A percentile compares a stretch with the other conserved stretches of the same genome.
phyloP scores from a whole-genome alignment of 352 stramenopile genomes.

The Aphanomyces cochlioides region DNA sequence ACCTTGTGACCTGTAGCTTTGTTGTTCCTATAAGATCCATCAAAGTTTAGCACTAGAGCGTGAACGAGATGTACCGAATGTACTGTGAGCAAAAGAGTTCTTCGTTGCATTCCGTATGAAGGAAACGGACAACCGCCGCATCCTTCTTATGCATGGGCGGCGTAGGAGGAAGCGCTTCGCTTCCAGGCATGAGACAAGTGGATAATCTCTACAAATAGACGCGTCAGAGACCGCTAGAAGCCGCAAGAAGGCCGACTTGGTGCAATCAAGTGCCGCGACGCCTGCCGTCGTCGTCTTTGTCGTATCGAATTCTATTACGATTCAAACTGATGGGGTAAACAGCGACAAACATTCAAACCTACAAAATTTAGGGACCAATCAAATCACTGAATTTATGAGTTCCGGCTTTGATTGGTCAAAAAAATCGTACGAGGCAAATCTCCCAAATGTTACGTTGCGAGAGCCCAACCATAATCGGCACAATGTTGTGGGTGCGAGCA shows the following conservation, averaged over 20 bases:
- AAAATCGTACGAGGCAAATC: too few species aligned
- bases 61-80: neutral
- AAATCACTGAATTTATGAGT: too few species aligned
- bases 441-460: too few species aligned
- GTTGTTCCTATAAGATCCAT: constrained; percentile 16
- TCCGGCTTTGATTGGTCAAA: too few species aligned
- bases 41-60: too few species aligned
- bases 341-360: neutral
- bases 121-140: constrained; percentile 5
- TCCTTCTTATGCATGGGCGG: neutral
- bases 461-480: too few species aligned
- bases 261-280: too few species aligned
- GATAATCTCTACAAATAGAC: too few species aligned
- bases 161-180: neutral
- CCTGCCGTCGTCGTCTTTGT: too few species aligned
- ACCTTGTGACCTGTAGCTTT: constrained; percentile 20
- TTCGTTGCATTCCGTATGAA: constrained; percentile 17
- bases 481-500: too few species aligned
- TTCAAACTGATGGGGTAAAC: neutral
- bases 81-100: constrained; percentile 19
- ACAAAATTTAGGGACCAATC: too few species aligned
- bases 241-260: neutral
- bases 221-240: neutral
- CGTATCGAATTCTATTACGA: neutral
- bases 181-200: neutral